phyloP scores from a whole-genome alignment of 2,329 filamentous ascomycete species.

The Metarhizium guizhouense region DNA sequence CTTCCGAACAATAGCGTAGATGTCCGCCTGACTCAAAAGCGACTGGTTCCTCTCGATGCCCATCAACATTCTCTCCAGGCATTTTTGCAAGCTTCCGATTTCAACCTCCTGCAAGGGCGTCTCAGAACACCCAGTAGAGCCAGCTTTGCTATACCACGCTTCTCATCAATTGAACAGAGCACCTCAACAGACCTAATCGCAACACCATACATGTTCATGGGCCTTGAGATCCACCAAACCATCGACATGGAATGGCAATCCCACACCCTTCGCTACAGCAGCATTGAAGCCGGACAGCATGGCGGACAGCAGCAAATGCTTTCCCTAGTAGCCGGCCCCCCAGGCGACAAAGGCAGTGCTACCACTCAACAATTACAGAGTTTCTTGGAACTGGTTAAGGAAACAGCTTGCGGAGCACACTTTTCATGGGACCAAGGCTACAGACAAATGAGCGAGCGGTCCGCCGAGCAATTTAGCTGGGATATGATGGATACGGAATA shows the following conservation, averaged over 20 bases:
- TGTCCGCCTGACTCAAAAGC: constrained; percentile 30
- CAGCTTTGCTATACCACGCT: constrained; percentile 21
- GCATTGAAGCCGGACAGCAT: constrained; percentile 41
- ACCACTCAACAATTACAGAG: background rate
- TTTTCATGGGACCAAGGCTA: constrained; percentile 28
- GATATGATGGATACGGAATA: constrained; percentile 16
- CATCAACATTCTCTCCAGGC: constrained; percentile 26
- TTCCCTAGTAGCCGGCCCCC: constrained; percentile 23
- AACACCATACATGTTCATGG: constrained; percentile 33
- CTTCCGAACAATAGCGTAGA: constrained; percentile 39
- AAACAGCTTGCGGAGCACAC: constrained; percentile 19
- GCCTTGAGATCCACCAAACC: constrained; percentile 42
- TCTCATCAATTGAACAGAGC: background rate
- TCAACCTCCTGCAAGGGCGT: constrained; percentile 34
- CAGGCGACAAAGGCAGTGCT: background rate
- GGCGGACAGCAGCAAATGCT: constrained; percentile 43
- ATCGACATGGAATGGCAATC: constrained; percentile 32
- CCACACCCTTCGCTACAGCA: constrained; percentile 41
- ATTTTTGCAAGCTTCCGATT: constrained; percentile 35
- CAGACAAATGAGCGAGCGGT: constrained; percentile 16
- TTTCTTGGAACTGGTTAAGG: constrained; percentile 20
- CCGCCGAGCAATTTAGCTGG: constrained; percentile 17
- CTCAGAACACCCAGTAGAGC: constrained; percentile 29
- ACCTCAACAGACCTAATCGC: background rate
- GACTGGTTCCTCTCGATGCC: constrained; percentile 29